phyloP scores from a whole-genome alignment of 306 rosid species.

The Chamaecrista fasciculata region DNA sequence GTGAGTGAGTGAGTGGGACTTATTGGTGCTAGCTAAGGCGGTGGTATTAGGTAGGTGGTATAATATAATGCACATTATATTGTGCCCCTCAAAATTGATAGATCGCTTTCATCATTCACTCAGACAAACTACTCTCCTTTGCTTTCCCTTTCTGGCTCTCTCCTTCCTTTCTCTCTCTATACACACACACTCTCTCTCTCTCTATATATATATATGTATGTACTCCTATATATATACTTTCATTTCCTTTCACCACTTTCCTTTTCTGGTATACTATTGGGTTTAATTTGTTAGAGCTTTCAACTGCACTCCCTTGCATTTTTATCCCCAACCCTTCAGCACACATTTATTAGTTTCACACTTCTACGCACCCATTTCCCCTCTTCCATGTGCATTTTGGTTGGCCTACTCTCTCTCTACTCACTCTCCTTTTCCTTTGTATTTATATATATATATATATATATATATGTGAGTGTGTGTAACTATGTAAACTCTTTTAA shows the following conservation, averaged over 20 bases:
- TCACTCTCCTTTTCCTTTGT: neutral
- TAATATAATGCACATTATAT: neutral
- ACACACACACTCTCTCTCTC: neutral
- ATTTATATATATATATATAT: no score
- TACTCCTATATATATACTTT: no score
- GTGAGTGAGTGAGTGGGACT: slow-evolving; percentile 42
- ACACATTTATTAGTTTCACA: neutral
- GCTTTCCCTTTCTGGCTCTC: slow-evolving; percentile 52
- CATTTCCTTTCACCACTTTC: no score
- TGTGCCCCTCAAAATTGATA: slow-evolving; percentile 34
- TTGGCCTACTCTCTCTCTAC: neutral
- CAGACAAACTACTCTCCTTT: slow-evolving; percentile 46
- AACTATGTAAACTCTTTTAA: no score
- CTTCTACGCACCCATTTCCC: neutral
- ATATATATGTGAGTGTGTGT: no score
- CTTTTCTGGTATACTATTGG: slow-evolving; percentile 38
- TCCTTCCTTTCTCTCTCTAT: neutral
- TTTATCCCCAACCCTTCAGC: slow-evolving; percentile 15
- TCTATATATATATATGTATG: no score
- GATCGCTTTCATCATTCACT: slow-evolving; percentile 62
- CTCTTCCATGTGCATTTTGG: slow-evolving; percentile 24
- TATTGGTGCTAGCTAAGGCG: no score
- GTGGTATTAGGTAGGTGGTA: slow-evolving; percentile 28
- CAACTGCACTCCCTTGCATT: slow-evolving; percentile 26
- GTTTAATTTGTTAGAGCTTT: slow-evolving; percentile 18